Evolutionary conservation across 768 basidiomycete genomes (phyloP).

Genomic region (Leccinum imitatum): DNA sequence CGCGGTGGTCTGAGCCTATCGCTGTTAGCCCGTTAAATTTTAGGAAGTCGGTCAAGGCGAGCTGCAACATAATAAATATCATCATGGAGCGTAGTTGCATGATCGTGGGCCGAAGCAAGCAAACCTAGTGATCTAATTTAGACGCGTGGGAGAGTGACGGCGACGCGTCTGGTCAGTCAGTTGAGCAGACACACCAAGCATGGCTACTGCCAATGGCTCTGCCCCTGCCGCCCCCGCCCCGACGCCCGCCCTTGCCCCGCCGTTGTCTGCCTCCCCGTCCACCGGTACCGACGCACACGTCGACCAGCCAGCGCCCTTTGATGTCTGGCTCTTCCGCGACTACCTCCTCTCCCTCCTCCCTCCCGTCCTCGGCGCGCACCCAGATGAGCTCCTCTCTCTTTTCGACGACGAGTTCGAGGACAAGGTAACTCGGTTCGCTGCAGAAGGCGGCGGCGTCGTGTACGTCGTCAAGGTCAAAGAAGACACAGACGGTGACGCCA

Average conservation of each 20-base stretch:
- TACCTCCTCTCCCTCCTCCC: slow-evolving; percentile 77
- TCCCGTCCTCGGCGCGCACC: slow-evolving; percentile 73
- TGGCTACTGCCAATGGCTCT: neutral
- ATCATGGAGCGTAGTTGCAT: no score
- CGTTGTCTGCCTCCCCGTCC: slow-evolving; percentile 30
- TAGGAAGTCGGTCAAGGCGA: no score
- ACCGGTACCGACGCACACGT: slow-evolving; percentile 35
- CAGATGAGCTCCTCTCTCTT: slow-evolving; percentile 61
- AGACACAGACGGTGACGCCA: slow-evolving; percentile 63
- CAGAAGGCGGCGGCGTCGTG: slow-evolving; percentile 71
- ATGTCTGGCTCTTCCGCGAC: slow-evolving; percentile 64
- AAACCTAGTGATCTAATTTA: neutral
- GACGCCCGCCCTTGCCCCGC: slow-evolving; percentile 18
- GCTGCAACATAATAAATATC: no score
- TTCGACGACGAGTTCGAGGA: slow-evolving; percentile 78
- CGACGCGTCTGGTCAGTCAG: neutral
- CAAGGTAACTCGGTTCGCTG: slow-evolving; percentile 71
- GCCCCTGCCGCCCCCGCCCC: neutral
- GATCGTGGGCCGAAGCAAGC: no score
- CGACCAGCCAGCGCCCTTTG: slow-evolving; percentile 51
- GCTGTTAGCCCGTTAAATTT: no score
- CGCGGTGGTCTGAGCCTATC: no score
- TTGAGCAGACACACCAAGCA: neutral
- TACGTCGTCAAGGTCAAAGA: slow-evolving; percentile 82
- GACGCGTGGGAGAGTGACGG: neutral